Percentiles rank a stretch among this genome's conserved stretches.
phyloP scores from a whole-genome alignment of 2,329 filamentous ascomycete genomes.

The Cytospora mali region DNA sequence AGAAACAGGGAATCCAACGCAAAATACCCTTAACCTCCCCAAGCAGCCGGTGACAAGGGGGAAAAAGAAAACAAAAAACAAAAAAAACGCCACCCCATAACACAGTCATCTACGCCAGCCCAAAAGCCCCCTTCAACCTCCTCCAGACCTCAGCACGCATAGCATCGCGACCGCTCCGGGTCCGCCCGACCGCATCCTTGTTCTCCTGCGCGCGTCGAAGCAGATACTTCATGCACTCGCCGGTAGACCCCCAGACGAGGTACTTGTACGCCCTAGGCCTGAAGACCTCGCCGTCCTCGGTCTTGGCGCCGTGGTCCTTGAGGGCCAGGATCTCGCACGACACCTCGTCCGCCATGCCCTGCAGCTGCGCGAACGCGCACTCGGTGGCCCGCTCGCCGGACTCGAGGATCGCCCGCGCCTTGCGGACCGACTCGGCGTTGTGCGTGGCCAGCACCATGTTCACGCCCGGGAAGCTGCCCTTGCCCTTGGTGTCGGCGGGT shows the following conservation, averaged over 20 bases:
- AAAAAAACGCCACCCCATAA: background rate
- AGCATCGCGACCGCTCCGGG: slow-evolving; percentile 62
- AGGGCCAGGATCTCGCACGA: slow-evolving; percentile 60
- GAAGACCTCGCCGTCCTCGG: slow-evolving; percentile 14
- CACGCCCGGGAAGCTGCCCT: slow-evolving; percentile 54
- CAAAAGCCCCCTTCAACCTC: slow-evolving; percentile 50
- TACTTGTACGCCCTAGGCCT: slow-evolving; percentile 62
- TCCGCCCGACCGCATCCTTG: slow-evolving; percentile 67
- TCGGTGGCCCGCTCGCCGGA: slow-evolving; percentile 45
- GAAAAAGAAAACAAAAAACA: too few species aligned
- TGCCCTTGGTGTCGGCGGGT: slow-evolving; percentile 33
- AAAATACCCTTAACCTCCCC: too few species aligned
- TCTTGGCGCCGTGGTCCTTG: slow-evolving; percentile 1
- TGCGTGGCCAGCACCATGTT: slow-evolving; percentile 79
- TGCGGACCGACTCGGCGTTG: slow-evolving; percentile 72
- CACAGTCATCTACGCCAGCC: slow-evolving; percentile 36
- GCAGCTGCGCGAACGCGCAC: slow-evolving; percentile 74
- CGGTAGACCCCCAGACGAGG: slow-evolving; percentile 69
- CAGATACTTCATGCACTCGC: slow-evolving; percentile 86
- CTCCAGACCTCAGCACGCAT: slow-evolving; percentile 64
- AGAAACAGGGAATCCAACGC: too few species aligned
- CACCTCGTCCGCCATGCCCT: slow-evolving; percentile 96
- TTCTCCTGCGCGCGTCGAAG: slow-evolving; percentile 74
- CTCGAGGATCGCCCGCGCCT: slow-evolving; percentile 55
- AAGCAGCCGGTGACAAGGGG: too few species aligned